Evolutionary conservation across 805 yeast genomes (phyloP), one percentile per base, ranked within the genome.

Genomic region (Saccharomycopsis capsularis): DNA sequence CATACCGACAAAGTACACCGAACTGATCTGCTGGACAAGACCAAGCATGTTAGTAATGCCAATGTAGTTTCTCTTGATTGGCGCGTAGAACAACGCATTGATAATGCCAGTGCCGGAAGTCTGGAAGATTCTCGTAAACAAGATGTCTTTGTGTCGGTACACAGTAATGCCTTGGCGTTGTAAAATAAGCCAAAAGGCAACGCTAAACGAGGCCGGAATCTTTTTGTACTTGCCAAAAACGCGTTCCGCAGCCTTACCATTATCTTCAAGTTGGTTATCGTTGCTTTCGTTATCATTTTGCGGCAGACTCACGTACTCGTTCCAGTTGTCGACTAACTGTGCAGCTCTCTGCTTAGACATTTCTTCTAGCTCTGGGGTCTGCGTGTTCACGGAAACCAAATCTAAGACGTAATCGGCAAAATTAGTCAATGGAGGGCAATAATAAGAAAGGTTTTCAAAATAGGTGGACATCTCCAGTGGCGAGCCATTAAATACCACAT

Each of bases 381-480:
- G 77, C 7, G 71, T 68, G 51, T 73, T 73, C 18, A 76, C 70
- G 0, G 93, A 81, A 1, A 86, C 75, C 45, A 82, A 60, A 63
- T 88, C 95, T 53, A 87, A 68, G 23, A 82, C 72, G 57, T 66
- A 80, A 61, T 88, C 95, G 1, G 95, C 95, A 30, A 83, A 74
- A 60, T 85, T 86, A 6, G 80, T 75, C 34, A 75, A 63, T 5
- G 63, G 63, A 0, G 93, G 90, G 52, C 85, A 76, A 0, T 72
- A 67, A 56, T 68, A 76, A 0, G 85, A 85, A 37, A 75, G 53
- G 0, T 57, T 46, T 0, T 58, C 54, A 47, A 87, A 78, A 62
- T 84, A 76, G 0, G 57, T 52, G 5, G 70, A 63, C 63, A 85
- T 63, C 3, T 62, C 64, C 0, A 50, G 45, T 3, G 81, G 73